Percentiles rank a stretch among this genome's conserved stretches.
Conservation (phyloP, 1,139 yeast species). For the Blastobotrys proliferans region DNA sequence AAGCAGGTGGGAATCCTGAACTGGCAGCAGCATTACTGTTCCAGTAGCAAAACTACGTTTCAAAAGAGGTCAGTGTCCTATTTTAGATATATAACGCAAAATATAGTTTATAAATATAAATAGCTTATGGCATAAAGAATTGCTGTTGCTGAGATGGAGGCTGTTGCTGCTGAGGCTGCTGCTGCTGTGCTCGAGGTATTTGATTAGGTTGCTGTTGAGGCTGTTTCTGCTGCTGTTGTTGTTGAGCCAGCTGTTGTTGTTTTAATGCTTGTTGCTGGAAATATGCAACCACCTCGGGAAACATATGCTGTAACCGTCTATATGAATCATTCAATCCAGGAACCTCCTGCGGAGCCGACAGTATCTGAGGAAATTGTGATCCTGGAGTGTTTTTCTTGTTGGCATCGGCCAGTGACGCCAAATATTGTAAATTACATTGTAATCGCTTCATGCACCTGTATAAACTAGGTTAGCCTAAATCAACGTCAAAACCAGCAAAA, state of each 20-base stretch:
- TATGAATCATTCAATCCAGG: conserved; percentile 31
- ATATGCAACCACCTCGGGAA: conserved; percentile 29
- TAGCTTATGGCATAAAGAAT: conserved; percentile 8
- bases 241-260: conserved; percentile 23
- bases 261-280: conserved; percentile 25
- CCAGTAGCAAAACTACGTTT: neutral
- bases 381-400: conserved; percentile 21
- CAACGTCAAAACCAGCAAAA: neutral
- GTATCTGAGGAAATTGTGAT: conserved; percentile 27
- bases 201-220: conserved; percentile 16
- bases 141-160: conserved; percentile 1
- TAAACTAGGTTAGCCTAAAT: neutral
- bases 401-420: conserved; percentile 30
- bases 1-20: conserved; percentile 74
- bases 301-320: conserved; percentile 28
- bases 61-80: neutral
- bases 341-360: conserved; percentile 32
- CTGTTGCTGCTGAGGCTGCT: conserved; percentile 5
- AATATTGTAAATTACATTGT: conserved; percentile 33
- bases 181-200: neutral
- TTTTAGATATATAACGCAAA: neutral
- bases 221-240: conserved; percentile 11
- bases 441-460: conserved; percentile 31
- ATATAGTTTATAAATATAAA: neutral
- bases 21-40: conserved; percentile 79